Conservation (phyloP, 225 moss, liverwort and hornwort genomes). For the Marchantia paleacea region DNA sequence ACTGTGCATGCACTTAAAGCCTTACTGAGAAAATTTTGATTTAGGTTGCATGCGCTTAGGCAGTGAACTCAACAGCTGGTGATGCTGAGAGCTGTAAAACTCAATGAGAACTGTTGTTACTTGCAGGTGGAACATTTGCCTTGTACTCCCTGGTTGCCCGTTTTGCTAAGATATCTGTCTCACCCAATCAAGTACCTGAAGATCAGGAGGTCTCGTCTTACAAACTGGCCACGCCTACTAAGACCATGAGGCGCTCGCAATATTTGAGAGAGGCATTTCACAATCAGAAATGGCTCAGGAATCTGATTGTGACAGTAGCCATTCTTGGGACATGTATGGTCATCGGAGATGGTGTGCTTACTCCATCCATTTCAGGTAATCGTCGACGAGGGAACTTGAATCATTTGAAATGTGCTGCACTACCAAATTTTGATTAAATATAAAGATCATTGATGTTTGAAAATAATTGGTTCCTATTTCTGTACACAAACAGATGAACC, state of each 20-base stretch:
- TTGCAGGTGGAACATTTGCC: constrained; percentile 51
- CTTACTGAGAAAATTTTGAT: neutral
- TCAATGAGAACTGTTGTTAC: neutral
- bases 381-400: neutral
- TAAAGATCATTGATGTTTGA: neutral
- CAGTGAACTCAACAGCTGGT: too few species aligned
- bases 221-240: constrained; percentile 39
- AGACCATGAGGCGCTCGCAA: constrained; percentile 34
- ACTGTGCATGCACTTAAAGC: neutral
- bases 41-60: neutral
- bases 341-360: constrained; percentile 75
- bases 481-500: too few species aligned
- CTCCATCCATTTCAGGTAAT: constrained; percentile 79
- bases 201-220: constrained; percentile 68
- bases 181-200: constrained; percentile 48
- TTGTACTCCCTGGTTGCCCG: constrained; percentile 68
- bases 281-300: constrained; percentile 40
- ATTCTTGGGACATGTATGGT: constrained; percentile 72
- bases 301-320: constrained; percentile 46
- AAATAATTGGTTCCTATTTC: too few species aligned
- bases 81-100: too few species aligned
- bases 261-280: constrained; percentile 52
- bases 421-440: neutral
- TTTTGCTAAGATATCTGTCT: constrained; percentile 49
- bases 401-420: neutral